These are phyloP conservation scores for Pseudoturritis turrita DNA, from an alignment of 345 rosid genomes.

Conservation along the genomic window DNA sequence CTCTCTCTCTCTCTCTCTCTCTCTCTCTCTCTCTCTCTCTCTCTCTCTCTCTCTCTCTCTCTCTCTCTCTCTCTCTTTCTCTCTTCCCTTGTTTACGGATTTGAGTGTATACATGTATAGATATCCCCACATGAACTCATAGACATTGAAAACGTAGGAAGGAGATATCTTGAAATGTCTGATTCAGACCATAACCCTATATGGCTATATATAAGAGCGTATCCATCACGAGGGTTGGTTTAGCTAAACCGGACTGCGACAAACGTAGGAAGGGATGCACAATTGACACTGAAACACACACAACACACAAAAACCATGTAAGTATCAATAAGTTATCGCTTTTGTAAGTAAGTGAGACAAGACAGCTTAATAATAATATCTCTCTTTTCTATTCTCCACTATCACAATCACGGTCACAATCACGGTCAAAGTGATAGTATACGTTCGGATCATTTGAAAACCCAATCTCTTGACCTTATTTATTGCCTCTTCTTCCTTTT, in stretches of 20 bases:
- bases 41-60: conserved; percentile 15
- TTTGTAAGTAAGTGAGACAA: conserved; percentile 29
- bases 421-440: conserved; percentile 23
- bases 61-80: conserved; percentile 15
- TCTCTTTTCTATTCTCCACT: conserved; percentile 18
- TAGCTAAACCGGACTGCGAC: not conserved
- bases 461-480: conserved; percentile 22
- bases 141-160: conserved; percentile 14
- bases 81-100: not conserved
- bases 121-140: conserved; percentile 26
- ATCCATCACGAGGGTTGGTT: conserved; percentile 23
- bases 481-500: conserved; percentile 19
- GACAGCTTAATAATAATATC: conserved; percentile 18
- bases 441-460: conserved; percentile 20
- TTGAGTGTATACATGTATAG: conserved; percentile 6
- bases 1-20: conserved; percentile 14
- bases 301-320: conserved; percentile 19
- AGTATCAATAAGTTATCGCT: conserved; percentile 12
- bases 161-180: conserved; percentile 16
- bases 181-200: conserved; percentile 19
- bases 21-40: conserved; percentile 15
- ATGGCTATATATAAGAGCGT: conserved; percentile 1
- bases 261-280: conserved; percentile 3
- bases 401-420: conserved; percentile 28
- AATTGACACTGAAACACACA: conserved; percentile 32